These are phyloP conservation scores for Pholiota adiposa DNA, from an alignment of 1,284 basidiomycete genomes.

Conservation along the genomic window DNA sequence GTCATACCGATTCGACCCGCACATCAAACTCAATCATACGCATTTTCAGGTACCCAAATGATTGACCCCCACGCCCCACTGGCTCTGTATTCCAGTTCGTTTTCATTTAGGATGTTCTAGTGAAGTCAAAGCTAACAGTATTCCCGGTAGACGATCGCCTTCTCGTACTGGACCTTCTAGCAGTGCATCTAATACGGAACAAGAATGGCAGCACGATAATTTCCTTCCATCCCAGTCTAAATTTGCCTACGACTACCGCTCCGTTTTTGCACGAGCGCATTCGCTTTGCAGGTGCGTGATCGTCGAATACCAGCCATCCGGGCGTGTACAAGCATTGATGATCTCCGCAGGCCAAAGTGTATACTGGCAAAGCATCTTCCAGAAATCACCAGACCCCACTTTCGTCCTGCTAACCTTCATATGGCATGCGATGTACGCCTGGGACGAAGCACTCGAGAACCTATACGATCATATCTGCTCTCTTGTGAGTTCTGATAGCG, in stretches of 20 bases:
- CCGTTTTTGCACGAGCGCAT: conserved; percentile 40
- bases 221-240: conserved; percentile 39
- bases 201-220: conserved; percentile 43
- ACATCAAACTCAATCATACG: neutral
- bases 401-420: conserved; percentile 55
- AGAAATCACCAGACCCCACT: conserved; percentile 50
- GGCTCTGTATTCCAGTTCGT: conserved; percentile 40
- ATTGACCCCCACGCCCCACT: conserved; percentile 59
- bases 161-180: conserved; percentile 41
- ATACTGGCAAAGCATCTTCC: conserved; percentile 59
- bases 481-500: conserved; percentile 39
- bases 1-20: neutral
- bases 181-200: conserved; percentile 48
- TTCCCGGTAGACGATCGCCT: conserved; percentile 18
- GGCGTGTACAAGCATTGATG: neutral
- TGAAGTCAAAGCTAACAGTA: neutral
- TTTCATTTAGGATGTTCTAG: neutral
- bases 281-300: conserved; percentile 37
- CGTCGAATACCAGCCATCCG: neutral
- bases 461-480: conserved; percentile 51
- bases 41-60: conserved; percentile 31
- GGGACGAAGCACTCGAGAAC: conserved; percentile 58
- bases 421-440: conserved; percentile 62
- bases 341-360: conserved; percentile 42
- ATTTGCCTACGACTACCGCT: conserved; percentile 37